Percentiles rank a stretch among this genome's conserved stretches.
phyloP scores from a whole-genome alignment of 2,329 filamentous ascomycete species.

The Aspergillus tamarii region DNA sequence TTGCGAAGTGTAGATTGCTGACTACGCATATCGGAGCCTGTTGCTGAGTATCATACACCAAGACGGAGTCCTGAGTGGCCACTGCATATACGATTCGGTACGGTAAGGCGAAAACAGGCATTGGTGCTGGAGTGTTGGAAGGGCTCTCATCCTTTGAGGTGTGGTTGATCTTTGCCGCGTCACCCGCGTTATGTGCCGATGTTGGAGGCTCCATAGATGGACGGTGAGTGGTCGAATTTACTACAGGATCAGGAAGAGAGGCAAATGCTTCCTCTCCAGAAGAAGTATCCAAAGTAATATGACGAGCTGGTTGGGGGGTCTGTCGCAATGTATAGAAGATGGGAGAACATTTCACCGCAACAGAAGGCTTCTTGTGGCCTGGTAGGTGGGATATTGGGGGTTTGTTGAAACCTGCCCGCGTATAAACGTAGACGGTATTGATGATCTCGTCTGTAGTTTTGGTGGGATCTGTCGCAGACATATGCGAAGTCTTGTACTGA shows the following conservation, averaged over 20 bases:
- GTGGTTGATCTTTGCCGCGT: conserved; percentile 56
- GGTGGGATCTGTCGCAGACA: conserved; percentile 65
- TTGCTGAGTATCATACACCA: conserved; percentile 97
- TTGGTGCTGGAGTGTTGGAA: conserved; percentile 59
- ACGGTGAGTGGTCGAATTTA: conserved; percentile 51
- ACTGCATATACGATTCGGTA: conserved; percentile 97
- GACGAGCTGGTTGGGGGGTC: conserved; percentile 69
- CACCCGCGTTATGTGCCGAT: conserved; percentile 46
- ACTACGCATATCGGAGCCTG: conserved; percentile 91
- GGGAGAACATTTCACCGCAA: conserved; percentile 93
- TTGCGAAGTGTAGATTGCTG: conserved; percentile 95
- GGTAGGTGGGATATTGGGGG: conserved; percentile 93
- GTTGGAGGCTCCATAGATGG: conserved; percentile 78
- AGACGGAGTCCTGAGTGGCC: conserved; percentile 91
- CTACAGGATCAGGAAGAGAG: conserved; percentile 78
- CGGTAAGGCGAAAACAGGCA: conserved; percentile 74
- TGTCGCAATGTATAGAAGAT: conserved; percentile 81
- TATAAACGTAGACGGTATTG: conserved; percentile 99
- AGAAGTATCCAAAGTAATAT: conserved; percentile 94
- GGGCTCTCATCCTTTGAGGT: conserved; percentile 54
- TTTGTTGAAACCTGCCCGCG: conserved; percentile 92
- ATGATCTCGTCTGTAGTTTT: conserved; percentile 83
- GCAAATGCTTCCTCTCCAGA: conserved; percentile 82
- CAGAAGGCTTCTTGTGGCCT: conserved; percentile 96
- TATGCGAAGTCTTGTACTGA: conserved; percentile 83